Evolutionary conservation across 2,329 filamentous ascomycete species (phyloP), one percentile per base, ranked within the genome.

Genomic region (Paracamarosporium sp.): DNA sequence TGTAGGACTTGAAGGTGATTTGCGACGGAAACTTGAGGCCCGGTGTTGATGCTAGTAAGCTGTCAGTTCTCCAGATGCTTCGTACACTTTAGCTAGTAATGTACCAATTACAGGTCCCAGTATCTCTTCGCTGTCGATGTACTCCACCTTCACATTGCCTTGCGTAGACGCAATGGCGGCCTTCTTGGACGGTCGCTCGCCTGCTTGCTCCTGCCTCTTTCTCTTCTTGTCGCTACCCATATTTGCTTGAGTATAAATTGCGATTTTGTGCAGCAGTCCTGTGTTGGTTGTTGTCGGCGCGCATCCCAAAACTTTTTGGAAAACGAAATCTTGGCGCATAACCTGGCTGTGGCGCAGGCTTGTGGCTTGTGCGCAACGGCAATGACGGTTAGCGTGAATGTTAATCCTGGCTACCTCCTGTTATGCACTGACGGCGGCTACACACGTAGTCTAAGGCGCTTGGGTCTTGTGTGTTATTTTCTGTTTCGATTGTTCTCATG

Each of bases 91-190:
- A 22, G 13, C 15, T 17, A 40, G 22, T 46, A 45, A 24, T 75
- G 64, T 78, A 85, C 83, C 79, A 57, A 85, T 76, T 27, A 84
- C 74, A 41, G 83, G 83, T 59, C 78, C 79, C 61, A 82, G 72
- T 54, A 77, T 76, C 65, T 79, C 79, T 56, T 79, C 70, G 63
- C 82, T 81, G 58, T 81, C 75, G 44, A 83, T 63, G 40, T 82
- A 68, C 58, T 80, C 78, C 45, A 83, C 78, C 45, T 74, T 75
- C 38, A 84, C 74, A 24, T 56, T 71, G 28, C 77, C 73, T 28
- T 77, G 70, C 25, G 76, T 66, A 25, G 73, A 68, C 52, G 75
- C 68, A 45, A 76, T 71, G 9, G 81, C 79, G 6, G 77, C 64
- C 72, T 82, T 85, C 64, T 85, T 85, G 47, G 62, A 61, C 2